Percentiles rank a stretch among this genome's conserved stretches.
Conservation (phyloP, 495 filamentous ascomycete species). For the Recurvomyces mirabilis region DNA sequence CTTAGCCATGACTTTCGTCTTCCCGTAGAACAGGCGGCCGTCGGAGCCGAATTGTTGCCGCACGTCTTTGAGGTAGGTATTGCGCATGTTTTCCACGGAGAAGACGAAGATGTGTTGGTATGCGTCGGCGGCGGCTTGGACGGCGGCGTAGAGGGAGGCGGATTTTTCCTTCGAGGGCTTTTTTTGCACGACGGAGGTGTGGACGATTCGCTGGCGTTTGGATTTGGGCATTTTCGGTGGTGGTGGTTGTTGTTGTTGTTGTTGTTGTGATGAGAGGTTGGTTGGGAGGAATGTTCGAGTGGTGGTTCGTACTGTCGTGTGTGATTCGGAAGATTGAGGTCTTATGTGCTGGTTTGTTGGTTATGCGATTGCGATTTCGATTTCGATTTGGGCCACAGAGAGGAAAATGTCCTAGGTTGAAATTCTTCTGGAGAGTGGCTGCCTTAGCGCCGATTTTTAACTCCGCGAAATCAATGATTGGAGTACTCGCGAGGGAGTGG, state of each 20-base stretch:
- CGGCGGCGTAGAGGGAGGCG: conserved; percentile 72
- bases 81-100: conserved; percentile 94
- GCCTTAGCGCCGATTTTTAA: too few relatives aligned
- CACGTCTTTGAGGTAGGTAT: conserved; percentile 90
- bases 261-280: not conserved
- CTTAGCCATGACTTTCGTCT: conserved; percentile 95
- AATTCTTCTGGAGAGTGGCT: too few relatives aligned
- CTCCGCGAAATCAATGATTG: too few relatives aligned
- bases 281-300: not conserved
- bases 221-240: conserved; percentile 79
- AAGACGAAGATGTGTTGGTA: conserved; percentile 92
- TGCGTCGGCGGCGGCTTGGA: conserved; percentile 71
- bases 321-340: too few relatives aligned
- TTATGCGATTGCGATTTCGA: too few relatives aligned
- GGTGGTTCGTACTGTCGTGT: not conserved
- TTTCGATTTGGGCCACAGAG: too few relatives aligned
- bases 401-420: too few relatives aligned
- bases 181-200: conserved; percentile 81
- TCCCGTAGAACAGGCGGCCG: conserved; percentile 95
- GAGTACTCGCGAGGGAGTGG: too few relatives aligned
- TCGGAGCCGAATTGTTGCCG: conserved; percentile 71
- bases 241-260: not conserved
- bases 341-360: too few relatives aligned
- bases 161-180: conserved; percentile 79
- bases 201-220: conserved; percentile 78